Evolutionary conservation across 2,329 filamentous ascomycete species (phyloP).

Genomic region (Chrysoporthe puriensis): DNA sequence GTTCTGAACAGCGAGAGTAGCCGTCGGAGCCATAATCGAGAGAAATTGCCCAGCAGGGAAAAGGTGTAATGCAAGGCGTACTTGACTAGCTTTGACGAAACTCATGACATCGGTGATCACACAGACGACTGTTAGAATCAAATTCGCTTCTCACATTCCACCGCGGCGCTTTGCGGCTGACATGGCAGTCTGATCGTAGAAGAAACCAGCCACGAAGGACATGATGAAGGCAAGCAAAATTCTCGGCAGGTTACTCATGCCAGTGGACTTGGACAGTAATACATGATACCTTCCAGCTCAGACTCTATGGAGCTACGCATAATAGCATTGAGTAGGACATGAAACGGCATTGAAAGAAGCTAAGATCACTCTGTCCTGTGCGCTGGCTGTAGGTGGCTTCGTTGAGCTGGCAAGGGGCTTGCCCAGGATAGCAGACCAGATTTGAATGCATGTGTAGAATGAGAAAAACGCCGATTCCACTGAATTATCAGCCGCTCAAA

Average conservation of each 20-base stretch:
- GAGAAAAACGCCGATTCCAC: too few species aligned
- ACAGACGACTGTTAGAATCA: constrained; percentile 4
- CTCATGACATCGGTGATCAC: constrained; percentile 4
- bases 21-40: constrained; percentile 2
- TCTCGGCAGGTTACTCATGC: constrained; percentile 10
- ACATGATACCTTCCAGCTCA: background rate
- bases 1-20: background rate
- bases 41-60: background rate
- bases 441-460: background rate
- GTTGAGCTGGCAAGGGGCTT: constrained; percentile 36
- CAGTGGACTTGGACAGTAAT: constrained; percentile 7
- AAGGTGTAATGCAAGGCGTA: constrained; percentile 11
- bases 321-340: constrained; percentile 28
- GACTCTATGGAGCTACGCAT: background rate
- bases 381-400: constrained; percentile 33
- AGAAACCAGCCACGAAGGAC: constrained; percentile 10
- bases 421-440: constrained; percentile 29
- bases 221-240: constrained; percentile 10
- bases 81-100: constrained; percentile 6
- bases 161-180: constrained; percentile 23
- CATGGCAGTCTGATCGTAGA: constrained; percentile 12
- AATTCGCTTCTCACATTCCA: constrained; percentile 1
- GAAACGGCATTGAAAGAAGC: constrained; percentile 37
- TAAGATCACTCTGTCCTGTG: constrained; percentile 36
- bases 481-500: too few species aligned